Percentiles rank a stretch among this genome's conserved stretches.
Evolutionary conservation across 257 asterid genomes (phyloP).

Genomic region (Scutellaria minor): DNA sequence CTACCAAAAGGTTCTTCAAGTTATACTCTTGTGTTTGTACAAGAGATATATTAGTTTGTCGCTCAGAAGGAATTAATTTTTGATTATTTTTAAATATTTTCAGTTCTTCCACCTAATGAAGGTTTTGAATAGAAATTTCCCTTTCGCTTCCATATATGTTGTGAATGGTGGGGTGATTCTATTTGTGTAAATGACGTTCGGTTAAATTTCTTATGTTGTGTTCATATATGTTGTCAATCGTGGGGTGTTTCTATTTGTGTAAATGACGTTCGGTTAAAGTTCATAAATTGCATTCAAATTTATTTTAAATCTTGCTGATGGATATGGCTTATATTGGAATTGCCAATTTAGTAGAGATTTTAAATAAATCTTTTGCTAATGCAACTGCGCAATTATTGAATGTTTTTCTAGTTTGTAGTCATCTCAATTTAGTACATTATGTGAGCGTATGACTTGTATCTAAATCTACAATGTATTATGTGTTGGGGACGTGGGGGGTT

Average conservation of each 20-base stretch:
- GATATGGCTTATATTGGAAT: constrained; percentile 15
- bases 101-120: background rate
- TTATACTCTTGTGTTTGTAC: background rate
- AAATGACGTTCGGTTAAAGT: background rate
- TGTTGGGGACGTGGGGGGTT: background rate
- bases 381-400: background rate
- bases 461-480: background rate
- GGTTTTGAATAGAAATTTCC: background rate
- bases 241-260: background rate
- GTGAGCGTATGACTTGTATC: background rate
- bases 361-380: background rate
- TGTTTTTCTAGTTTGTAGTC: background rate
- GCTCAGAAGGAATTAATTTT: background rate
- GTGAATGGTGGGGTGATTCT: background rate
- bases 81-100: background rate
- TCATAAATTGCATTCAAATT: background rate
- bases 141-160: constrained; percentile 17
- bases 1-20: constrained; percentile 32
- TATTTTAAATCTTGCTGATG: background rate
- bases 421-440: constrained; percentile 13
- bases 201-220: background rate
- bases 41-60: background rate
- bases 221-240: too few species aligned
- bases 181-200: background rate
- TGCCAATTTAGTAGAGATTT: constrained; percentile 4